phyloP scores from a whole-genome alignment of 139 green algal genomes.

The Chlamydomonas sphaeroides region DNA sequence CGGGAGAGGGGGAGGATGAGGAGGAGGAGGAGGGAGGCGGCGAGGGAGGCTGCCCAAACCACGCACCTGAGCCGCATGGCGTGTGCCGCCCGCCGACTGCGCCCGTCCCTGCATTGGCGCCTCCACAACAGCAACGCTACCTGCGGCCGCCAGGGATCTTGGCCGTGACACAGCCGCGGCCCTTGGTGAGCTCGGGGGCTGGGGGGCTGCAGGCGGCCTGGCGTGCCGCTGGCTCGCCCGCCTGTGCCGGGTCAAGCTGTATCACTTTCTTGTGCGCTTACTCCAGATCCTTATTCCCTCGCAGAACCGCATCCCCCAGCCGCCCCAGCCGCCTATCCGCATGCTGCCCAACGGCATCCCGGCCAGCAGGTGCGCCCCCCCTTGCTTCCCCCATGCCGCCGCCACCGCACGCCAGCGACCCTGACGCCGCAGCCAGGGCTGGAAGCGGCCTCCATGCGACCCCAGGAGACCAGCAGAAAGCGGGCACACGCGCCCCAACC shows the following conservation, averaged over 20 bases:
- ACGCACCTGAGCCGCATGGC: too few relatives aligned
- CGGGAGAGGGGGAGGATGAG: too few relatives aligned
- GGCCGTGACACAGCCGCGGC: not conserved
- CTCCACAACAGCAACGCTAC: constrained; percentile 13
- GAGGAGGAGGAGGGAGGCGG: not conserved
- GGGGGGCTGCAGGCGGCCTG: too few relatives aligned
- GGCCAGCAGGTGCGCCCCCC: constrained; percentile 30
- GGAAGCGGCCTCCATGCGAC: too few relatives aligned
- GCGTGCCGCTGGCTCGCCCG: too few relatives aligned
- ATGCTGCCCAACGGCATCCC: constrained; percentile 35
- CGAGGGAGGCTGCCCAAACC: not conserved
- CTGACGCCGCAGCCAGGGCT: too few relatives aligned
- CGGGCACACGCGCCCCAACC: too few relatives aligned
- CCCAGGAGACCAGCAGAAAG: too few relatives aligned
- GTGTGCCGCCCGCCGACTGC: not conserved
- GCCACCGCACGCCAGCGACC: too few relatives aligned
- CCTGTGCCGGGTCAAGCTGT: too few relatives aligned
- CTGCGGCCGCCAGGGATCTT: constrained; percentile 1
- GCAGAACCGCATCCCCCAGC: not conserved
- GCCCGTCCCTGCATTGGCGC: not conserved
- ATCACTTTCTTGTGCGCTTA: not conserved
- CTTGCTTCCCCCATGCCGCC: too few relatives aligned
- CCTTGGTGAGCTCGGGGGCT: not conserved
- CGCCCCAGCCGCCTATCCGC: not conserved
- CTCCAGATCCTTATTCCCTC: not conserved